Percentiles rank a stretch among this genome's conserved stretches.
phyloP scores from a whole-genome alignment of 345 rosid species.

The Eucalyptus grandis region DNA sequence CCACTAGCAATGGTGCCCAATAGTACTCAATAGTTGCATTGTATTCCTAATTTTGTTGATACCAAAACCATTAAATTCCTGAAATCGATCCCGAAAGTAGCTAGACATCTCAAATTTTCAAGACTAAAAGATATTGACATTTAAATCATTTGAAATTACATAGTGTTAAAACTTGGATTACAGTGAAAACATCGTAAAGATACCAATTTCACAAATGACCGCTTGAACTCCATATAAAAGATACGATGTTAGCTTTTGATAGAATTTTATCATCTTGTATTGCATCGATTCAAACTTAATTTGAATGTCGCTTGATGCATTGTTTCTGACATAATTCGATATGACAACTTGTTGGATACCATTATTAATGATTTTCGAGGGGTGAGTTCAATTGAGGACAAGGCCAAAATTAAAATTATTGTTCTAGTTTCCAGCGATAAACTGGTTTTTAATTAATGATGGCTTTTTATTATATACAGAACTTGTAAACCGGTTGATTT shows the following conservation, averaged over 20 bases:
- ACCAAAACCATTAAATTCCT: not conserved
- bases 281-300: not conserved
- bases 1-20: conserved; percentile 90
- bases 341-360: not conserved
- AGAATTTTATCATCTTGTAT: not conserved
- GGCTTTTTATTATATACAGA: not conserved
- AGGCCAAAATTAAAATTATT: not conserved
- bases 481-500: not conserved
- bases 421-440: not conserved
- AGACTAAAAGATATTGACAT: not conserved
- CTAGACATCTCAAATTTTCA: not conserved
- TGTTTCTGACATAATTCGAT: not conserved
- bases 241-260: not conserved
- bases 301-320: not conserved
- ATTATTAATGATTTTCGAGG: not conserved
- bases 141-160: not conserved
- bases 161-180: not conserved
- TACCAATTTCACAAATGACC: not conserved
- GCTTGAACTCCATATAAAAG: not conserved
- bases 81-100: not conserved
- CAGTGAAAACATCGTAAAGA: not conserved
- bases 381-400: not conserved
- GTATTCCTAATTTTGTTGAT: conserved; percentile 38
- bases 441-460: not conserved
- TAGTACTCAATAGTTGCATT: conserved; percentile 82